phyloP scores from a whole-genome alignment of 257 asterid species.

The Misopates orontium region DNA sequence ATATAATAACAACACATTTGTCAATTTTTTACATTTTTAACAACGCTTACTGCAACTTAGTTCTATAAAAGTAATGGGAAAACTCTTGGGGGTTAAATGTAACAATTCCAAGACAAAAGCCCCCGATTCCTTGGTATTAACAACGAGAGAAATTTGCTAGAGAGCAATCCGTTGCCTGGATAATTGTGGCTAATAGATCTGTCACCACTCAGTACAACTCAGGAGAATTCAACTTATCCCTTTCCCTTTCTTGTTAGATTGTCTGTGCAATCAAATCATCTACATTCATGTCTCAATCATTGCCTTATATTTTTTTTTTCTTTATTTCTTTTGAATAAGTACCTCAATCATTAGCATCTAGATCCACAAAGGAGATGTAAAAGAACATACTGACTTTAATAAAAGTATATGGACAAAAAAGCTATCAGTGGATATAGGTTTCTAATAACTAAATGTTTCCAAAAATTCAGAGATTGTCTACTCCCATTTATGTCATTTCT shows the following conservation, averaged over 20 bases:
- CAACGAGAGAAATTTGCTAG: slow-evolving; percentile 15
- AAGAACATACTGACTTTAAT: neutral
- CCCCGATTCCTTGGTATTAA: slow-evolving; percentile 3
- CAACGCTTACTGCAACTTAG: too few species aligned
- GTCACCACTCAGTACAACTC: slow-evolving; percentile 13
- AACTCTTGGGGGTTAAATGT: too few species aligned
- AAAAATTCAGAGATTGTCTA: neutral
- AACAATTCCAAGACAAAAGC: too few species aligned
- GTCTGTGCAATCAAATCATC: slow-evolving; percentile 18
- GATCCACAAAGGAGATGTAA: neutral
- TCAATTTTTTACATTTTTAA: too few species aligned
- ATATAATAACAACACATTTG: too few species aligned
- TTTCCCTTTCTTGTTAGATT: neutral
- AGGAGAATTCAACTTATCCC: neutral
- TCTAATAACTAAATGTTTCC: neutral
- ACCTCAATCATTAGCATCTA: too few species aligned
- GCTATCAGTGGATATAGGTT: neutral
- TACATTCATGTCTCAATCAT: slow-evolving; percentile 26
- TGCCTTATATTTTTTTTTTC: neutral
- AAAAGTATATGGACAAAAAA: neutral
- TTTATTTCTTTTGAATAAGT: too few species aligned
- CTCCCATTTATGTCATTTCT: neutral
- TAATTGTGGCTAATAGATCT: slow-evolving; percentile 25
- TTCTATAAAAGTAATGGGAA: too few species aligned
- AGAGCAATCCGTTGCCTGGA: slow-evolving; percentile 12